Percentiles rank a stretch among this genome's conserved stretches.
Evolutionary conservation across 2,329 filamentous ascomycete genomes (phyloP).

Genomic region (Metarhizium humberi): DNA sequence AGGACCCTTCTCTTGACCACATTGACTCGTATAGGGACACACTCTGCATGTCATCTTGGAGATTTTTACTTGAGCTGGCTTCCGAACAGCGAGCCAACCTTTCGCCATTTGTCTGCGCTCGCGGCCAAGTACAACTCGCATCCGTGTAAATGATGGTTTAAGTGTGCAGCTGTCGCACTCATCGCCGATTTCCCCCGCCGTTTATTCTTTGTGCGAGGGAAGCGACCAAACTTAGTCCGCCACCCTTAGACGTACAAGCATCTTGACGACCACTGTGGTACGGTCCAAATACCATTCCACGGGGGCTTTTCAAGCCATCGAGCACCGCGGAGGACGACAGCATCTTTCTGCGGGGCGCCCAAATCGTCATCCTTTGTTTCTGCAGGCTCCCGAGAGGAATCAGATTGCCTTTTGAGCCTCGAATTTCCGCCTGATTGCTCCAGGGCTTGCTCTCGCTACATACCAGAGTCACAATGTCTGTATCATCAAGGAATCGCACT

Average conservation of each 20-base stretch:
- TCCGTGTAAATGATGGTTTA: slow-evolving; percentile 3
- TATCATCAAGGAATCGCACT: slow-evolving; percentile 49
- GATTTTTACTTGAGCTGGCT: not conserved
- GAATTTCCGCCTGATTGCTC: slow-evolving; percentile 16
- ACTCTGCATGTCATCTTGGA: not conserved
- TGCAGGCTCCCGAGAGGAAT: slow-evolving; percentile 11
- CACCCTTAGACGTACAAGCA: slow-evolving; percentile 10
- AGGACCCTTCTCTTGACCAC: not conserved
- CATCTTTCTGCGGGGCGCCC: slow-evolving; percentile 11
- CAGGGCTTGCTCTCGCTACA: slow-evolving; percentile 10
- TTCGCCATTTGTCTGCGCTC: not conserved
- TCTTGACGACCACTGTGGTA: slow-evolving; percentile 22
- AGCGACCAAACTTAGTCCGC: slow-evolving; percentile 3
- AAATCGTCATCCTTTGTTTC: slow-evolving; percentile 9
- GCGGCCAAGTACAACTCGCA: not conserved
- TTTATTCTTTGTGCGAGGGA: slow-evolving; percentile 4
- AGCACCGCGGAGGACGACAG: slow-evolving; percentile 8
- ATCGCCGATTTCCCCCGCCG: not conserved
- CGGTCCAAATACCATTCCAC: slow-evolving; percentile 32
- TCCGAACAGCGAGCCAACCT: not conserved
- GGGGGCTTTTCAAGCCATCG: slow-evolving; percentile 13
- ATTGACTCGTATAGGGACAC: not conserved
- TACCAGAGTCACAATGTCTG: slow-evolving; percentile 38
- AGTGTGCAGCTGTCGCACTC: not conserved
- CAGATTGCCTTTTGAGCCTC: slow-evolving; percentile 8